A percentile compares a stretch with the other conserved stretches of the same genome.
phyloP scores from a whole-genome alignment of 2,329 filamentous ascomycete species.

The Paraphaeosphaeria sporulosa region DNA sequence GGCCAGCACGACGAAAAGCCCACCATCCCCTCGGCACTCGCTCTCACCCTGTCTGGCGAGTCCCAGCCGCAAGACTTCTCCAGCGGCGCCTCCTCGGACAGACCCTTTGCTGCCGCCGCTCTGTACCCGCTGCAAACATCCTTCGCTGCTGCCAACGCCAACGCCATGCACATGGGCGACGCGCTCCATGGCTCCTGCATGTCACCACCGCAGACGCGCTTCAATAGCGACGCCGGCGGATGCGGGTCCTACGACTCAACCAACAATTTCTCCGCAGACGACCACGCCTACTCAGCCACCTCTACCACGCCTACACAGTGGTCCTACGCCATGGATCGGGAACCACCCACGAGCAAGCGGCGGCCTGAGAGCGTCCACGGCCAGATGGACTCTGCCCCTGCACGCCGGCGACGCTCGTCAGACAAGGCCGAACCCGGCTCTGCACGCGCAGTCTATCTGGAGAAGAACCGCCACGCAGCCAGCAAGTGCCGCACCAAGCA shows the following conservation, averaged over 20 bases:
- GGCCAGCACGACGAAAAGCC: not conserved
- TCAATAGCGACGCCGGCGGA: constrained; percentile 12
- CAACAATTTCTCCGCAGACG: constrained; percentile 8
- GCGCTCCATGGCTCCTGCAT: constrained; percentile 8
- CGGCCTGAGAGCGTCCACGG: constrained; percentile 17
- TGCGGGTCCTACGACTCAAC: constrained; percentile 1
- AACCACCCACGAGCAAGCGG: not conserved
- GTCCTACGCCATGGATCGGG: not conserved
- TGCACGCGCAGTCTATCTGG: constrained; percentile 54
- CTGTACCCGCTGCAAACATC: not conserved
- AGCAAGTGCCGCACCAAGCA: constrained; percentile 76
- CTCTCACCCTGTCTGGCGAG: not conserved
- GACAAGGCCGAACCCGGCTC: constrained; percentile 34
- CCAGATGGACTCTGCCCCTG: constrained; percentile 1
- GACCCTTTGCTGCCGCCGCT: not conserved
- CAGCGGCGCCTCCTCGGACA: not conserved
- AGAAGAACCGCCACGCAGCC: constrained; percentile 74
- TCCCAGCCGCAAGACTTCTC: not conserved
- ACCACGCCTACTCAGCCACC: not conserved
- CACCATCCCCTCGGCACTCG: not conserved
- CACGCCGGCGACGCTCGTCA: constrained; percentile 25
- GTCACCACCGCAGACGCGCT: constrained; percentile 20
- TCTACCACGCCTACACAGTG: not conserved
- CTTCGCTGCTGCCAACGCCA: constrained; percentile 16
- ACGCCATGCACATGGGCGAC: not conserved